Evolutionary conservation across 2,329 filamentous ascomycete genomes (phyloP).

Genomic region (Colletotrichum nymphaeae): DNA sequence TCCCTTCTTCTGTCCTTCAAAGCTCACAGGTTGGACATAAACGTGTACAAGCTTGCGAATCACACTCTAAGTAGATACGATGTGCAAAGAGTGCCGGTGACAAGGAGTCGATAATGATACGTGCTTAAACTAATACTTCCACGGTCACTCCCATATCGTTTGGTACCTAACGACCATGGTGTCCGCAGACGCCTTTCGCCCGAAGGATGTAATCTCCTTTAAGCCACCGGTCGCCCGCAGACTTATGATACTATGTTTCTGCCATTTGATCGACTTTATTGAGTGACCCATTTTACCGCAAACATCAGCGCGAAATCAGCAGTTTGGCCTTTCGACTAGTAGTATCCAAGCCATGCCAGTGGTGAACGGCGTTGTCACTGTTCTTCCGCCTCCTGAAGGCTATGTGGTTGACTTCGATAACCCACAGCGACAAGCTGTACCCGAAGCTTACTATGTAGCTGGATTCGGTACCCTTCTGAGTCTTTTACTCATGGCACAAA

Average conservation of each 20-base stretch:
- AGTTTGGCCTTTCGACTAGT: not conserved
- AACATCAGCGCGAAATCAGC: not conserved
- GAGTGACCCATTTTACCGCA: not conserved
- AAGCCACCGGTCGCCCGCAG: not conserved
- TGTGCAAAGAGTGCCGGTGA: not conserved
- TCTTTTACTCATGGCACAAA: conserved; percentile 40
- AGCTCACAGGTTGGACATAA: not conserved
- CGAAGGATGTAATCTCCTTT: not conserved
- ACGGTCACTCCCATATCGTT: not conserved
- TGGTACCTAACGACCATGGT: not conserved
- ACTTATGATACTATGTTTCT: not conserved
- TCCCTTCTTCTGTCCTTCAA: not conserved
- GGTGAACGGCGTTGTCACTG: conserved; percentile 40
- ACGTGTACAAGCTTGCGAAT: not conserved
- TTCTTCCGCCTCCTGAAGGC: conserved; percentile 42
- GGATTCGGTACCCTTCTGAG: conserved; percentile 43
- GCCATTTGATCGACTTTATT: not conserved
- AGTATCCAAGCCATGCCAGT: conserved; percentile 29
- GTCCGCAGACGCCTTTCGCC: not conserved
- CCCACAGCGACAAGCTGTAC: conserved; percentile 41
- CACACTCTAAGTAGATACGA: not conserved
- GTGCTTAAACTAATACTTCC: not conserved
- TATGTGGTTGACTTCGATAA: conserved; percentile 49
- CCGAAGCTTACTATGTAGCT: conserved; percentile 39
- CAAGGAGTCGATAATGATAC: not conserved